Percentiles rank a stretch among this genome's conserved stretches.
These are phyloP conservation scores for Hypoxylon fragiforme DNA, from an alignment of 495 filamentous ascomycete species.

Conservation along the genomic window DNA sequence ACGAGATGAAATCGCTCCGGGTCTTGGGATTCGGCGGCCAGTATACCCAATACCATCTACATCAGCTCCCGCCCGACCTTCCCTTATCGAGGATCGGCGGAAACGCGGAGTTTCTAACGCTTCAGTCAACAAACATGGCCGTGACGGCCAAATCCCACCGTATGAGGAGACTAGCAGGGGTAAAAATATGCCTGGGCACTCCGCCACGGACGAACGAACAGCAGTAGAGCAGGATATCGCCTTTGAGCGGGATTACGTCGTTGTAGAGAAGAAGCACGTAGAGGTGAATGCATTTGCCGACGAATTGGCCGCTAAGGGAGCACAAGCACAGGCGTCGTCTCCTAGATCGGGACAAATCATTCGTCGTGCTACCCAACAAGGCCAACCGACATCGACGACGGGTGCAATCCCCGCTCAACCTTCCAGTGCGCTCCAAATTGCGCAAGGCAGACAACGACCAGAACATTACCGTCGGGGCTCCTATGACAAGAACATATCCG, in stretches of 20 bases:
- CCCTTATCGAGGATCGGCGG: constrained; percentile 39
- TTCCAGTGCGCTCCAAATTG: constrained; percentile 69
- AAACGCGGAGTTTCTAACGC: constrained; percentile 43
- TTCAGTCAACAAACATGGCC: constrained; percentile 30
- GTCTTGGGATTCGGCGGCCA: constrained; percentile 50
- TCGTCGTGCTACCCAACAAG: constrained; percentile 66
- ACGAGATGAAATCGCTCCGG: constrained; percentile 44
- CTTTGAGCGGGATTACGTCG: constrained; percentile 89
- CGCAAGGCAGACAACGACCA: constrained; percentile 58
- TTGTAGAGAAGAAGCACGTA: constrained; percentile 92
- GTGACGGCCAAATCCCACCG: constrained; percentile 25
- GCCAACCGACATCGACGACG: constrained; percentile 58
- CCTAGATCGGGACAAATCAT: constrained; percentile 52
- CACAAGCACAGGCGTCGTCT: constrained; percentile 55
- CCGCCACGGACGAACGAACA: constrained; percentile 64
- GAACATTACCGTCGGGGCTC: constrained; percentile 69
- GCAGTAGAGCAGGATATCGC: constrained; percentile 83
- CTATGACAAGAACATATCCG: constrained; percentile 76
- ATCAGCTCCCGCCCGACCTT: constrained; percentile 43
- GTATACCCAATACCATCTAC: constrained; percentile 42
- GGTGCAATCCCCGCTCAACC: constrained; percentile 59
- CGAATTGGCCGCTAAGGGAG: constrained; percentile 80
- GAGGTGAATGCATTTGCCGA: constrained; percentile 98
- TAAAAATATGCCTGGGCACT: constrained; percentile 38
- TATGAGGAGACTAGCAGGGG: constrained; percentile 18